Conservation (phyloP, 2,329 filamentous ascomycete species). For the Pseudogymnoascus sp. region DNA sequence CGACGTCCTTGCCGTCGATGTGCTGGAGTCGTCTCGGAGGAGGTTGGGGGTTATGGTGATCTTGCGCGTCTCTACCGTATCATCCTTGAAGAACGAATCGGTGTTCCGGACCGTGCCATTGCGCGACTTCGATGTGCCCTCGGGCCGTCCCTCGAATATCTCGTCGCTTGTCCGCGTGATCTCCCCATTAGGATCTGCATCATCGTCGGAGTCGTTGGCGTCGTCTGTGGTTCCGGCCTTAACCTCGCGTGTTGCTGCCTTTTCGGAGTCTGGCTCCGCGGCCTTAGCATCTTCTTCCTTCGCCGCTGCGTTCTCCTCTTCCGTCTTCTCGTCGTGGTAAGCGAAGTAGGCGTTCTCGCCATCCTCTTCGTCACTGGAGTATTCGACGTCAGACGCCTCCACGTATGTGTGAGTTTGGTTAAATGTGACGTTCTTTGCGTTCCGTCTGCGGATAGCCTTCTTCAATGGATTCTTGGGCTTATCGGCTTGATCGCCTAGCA, state of each 20-base stretch:
- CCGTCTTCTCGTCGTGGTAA: constrained; percentile 36
- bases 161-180: constrained; percentile 56
- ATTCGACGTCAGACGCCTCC: constrained; percentile 64
- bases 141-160: constrained; percentile 47
- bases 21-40: constrained; percentile 65
- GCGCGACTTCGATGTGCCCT: constrained; percentile 56
- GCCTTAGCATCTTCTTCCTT: constrained; percentile 30
- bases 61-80: constrained; percentile 90
- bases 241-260: constrained; percentile 30
- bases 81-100: constrained; percentile 96
- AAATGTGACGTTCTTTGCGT: constrained; percentile 65
- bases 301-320: constrained; percentile 23
- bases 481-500: constrained; percentile 62
- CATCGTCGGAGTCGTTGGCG: constrained; percentile 6
- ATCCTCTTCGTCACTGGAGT: constrained; percentile 55
- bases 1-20: constrained; percentile 32
- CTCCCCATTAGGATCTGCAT: constrained; percentile 28
- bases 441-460: constrained; percentile 62
- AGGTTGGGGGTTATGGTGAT: constrained; percentile 93
- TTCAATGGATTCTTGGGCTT: constrained; percentile 67
- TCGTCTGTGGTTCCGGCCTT: not conserved
- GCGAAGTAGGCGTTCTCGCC: constrained; percentile 39
- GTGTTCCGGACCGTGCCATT: constrained; percentile 86
- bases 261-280: constrained; percentile 34
- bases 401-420: constrained; percentile 58